Percentiles rank a stretch among this genome's conserved stretches.
Evolutionary conservation across 2,329 filamentous ascomycete species (phyloP).

Genomic region (Macrophomina tecta): DNA sequence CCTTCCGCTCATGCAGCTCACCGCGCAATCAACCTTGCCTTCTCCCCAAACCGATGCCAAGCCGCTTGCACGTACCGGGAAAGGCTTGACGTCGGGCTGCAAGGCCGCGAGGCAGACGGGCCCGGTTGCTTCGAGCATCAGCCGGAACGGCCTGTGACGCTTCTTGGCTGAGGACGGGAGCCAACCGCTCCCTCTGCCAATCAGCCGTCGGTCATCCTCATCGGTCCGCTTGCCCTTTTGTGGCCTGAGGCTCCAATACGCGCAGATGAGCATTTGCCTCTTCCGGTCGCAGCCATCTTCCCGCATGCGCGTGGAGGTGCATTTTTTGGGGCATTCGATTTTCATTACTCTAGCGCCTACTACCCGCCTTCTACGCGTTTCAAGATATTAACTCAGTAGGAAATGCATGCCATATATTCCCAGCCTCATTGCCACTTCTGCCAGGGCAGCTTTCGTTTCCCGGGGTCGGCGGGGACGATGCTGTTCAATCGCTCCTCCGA

Average conservation of each 20-base stretch:
- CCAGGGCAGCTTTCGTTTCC: conserved; percentile 1
- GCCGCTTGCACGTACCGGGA: neutral
- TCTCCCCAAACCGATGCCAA: neutral
- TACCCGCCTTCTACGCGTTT: neutral
- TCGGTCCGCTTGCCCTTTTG: neutral
- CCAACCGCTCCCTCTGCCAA: neutral
- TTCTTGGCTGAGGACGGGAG: neutral
- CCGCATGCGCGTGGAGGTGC: neutral
- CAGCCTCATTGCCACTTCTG: neutral
- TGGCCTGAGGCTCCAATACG: neutral
- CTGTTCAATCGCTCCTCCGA: neutral
- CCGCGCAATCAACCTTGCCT: conserved; percentile 1
- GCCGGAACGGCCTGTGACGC: neutral
- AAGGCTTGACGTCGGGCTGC: neutral
- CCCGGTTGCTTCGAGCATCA: conserved; percentile 12
- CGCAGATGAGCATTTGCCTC: neutral
- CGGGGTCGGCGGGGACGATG: neutral
- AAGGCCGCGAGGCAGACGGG: neutral
- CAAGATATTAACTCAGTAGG: neutral
- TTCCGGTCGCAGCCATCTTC: neutral
- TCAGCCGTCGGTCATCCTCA: neutral
- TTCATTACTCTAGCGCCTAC: neutral
- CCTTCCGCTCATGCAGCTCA: conserved; percentile 19
- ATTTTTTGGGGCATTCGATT: too few species aligned
- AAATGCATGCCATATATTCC: too few species aligned